A percentile compares a stretch with the other conserved stretches of the same genome.
Evolutionary conservation across 1,284 basidiomycete genomes (phyloP).

Genomic region (Polyporus tsugae): DNA sequence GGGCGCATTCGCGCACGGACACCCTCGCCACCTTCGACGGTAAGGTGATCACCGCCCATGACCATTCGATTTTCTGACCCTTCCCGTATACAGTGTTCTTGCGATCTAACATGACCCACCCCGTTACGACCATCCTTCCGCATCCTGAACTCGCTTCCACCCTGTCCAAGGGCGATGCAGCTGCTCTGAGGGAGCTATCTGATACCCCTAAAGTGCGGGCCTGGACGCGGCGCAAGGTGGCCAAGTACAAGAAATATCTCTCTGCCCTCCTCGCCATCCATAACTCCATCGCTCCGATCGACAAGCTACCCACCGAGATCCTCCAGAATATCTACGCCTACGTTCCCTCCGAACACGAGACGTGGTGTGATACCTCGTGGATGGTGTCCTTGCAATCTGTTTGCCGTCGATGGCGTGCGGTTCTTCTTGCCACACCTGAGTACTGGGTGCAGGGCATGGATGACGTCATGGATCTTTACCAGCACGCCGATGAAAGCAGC

Average conservation of each 20-base stretch:
- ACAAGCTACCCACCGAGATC: slow-evolving; percentile 10
- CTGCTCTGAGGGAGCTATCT: neutral
- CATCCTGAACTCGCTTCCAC: neutral
- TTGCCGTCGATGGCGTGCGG: slow-evolving; percentile 9
- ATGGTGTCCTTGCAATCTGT: neutral
- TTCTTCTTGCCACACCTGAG: neutral
- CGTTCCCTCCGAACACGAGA: neutral
- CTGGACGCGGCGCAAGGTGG: neutral
- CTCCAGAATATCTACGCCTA: neutral
- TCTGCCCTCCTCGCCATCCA: neutral
- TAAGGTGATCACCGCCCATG: neutral
- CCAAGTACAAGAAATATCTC: neutral
- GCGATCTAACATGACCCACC: neutral
- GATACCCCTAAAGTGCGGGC: neutral
- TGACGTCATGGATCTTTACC: neutral
- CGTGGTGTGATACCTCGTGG: neutral
- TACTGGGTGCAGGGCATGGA: neutral
- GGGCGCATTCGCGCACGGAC: too few species aligned
- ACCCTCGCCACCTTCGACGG: neutral
- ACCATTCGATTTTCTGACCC: neutral
- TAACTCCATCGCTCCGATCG: neutral
- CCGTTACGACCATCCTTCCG: neutral
- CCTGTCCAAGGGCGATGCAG: neutral
- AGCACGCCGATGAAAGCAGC: neutral
- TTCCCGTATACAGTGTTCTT: neutral